These are phyloP conservation scores for Hygrocybe coccinea DNA, from an alignment of 768 basidiomycete species.

Conservation along the genomic window DNA sequence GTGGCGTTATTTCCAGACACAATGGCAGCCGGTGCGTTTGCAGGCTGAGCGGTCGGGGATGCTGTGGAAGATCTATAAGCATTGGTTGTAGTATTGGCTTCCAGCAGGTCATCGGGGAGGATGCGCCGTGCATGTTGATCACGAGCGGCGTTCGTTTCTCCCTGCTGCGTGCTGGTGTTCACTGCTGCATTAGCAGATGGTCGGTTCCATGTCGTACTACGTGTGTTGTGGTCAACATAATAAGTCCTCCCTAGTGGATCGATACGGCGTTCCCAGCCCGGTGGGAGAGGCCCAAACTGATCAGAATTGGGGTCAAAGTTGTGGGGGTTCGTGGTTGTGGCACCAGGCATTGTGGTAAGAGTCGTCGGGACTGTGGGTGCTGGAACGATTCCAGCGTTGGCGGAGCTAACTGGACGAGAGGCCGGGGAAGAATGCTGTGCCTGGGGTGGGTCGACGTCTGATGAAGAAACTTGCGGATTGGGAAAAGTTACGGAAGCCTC, in stretches of 20 bases:
- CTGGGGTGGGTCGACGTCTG: constrained; percentile 19
- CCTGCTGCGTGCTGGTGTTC: constrained; percentile 67
- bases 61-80: constrained; percentile 32
- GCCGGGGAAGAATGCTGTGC: constrained; percentile 19
- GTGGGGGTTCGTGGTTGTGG: constrained; percentile 33
- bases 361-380: constrained; percentile 19
- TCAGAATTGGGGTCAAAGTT: constrained; percentile 96
- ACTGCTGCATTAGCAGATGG: constrained; percentile 74
- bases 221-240: constrained; percentile 98
- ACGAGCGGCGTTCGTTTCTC: constrained; percentile 78
- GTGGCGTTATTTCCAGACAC: constrained; percentile 45
- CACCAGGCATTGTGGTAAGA: constrained; percentile 34
- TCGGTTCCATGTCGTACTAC: constrained; percentile 96
- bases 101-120: constrained; percentile 81
- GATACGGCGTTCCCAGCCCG: constrained; percentile 94
- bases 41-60: constrained; percentile 27
- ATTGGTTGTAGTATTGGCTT: constrained; percentile 47
- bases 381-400: constrained; percentile 9
- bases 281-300: constrained; percentile 85
- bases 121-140: constrained; percentile 82
- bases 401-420: constrained; percentile 25
- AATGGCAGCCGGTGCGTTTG: constrained; percentile 37
- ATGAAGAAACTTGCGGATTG: constrained; percentile 21
- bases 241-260: constrained; percentile 95
- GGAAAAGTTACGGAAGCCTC: constrained; percentile 30